phyloP scores from a whole-genome alignment of 306 rosid genomes.

The Hippophae tibetana region DNA sequence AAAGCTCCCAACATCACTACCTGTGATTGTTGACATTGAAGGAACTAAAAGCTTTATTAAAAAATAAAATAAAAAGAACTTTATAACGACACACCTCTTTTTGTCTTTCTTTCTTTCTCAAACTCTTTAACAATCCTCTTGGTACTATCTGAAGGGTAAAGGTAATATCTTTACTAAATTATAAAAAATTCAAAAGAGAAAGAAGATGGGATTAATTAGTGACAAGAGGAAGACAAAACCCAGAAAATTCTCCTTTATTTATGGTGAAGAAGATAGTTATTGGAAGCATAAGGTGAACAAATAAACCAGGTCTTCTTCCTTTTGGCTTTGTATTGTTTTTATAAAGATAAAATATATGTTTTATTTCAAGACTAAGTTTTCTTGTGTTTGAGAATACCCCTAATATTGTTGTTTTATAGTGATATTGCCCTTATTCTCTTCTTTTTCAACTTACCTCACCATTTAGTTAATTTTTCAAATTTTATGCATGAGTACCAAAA shows the following conservation, averaged over 20 bases:
- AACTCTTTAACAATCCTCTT: not conserved
- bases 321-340: conserved; percentile 33
- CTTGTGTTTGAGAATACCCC: conserved; percentile 33
- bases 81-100: not conserved
- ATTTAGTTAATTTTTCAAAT: not conserved
- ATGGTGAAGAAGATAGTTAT: conserved; percentile 41
- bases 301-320: conserved; percentile 31
- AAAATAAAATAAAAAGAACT: conserved; percentile 9
- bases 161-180: not conserved
- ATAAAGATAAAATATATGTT: not conserved
- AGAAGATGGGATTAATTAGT: conserved; percentile 40
- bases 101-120: conserved; percentile 16
- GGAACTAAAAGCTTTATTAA: conserved; percentile 8
- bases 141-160: not conserved
- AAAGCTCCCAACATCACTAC: conserved; percentile 55
- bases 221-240: conserved; percentile 70
- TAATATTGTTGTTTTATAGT: conserved; percentile 17
- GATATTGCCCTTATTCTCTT: conserved; percentile 21
- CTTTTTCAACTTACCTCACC: not conserved
- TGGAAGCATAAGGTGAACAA: conserved; percentile 35
- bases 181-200: conserved; percentile 24
- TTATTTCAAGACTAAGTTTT: conserved; percentile 16
- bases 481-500: no score
- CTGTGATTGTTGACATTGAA: conserved; percentile 75
- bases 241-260: conserved; percentile 69